These are phyloP conservation scores for Holtermanniella nyarrowii DNA, from an alignment of 768 basidiomycete species.

Conservation along the genomic window DNA sequence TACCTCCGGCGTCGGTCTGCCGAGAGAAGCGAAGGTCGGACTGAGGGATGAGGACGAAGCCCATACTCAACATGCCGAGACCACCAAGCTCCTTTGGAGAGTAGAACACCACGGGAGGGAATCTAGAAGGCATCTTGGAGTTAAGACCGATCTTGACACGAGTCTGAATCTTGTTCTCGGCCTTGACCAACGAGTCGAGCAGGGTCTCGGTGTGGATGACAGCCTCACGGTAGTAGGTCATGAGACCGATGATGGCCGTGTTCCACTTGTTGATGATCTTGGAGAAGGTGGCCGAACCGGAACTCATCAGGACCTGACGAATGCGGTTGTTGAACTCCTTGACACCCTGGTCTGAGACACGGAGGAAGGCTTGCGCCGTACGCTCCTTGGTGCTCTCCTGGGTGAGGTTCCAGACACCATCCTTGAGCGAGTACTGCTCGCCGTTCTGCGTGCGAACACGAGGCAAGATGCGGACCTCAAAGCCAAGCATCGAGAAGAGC, in stretches of 20 bases:
- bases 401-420: slow-evolving; percentile 91
- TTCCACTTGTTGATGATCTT: slow-evolving; percentile 64
- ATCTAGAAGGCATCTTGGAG: slow-evolving; percentile 98
- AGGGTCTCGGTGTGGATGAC: slow-evolving; percentile 96
- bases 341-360: slow-evolving; percentile 94
- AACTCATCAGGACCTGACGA: slow-evolving; percentile 87
- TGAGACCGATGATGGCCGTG: slow-evolving; percentile 84
- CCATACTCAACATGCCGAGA: slow-evolving; percentile 98
- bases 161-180: slow-evolving; percentile 99
- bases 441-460: slow-evolving; percentile 92
- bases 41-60: slow-evolving; percentile 95
- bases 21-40: slow-evolving; percentile 96
- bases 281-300: slow-evolving; percentile 94
- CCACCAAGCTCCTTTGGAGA: slow-evolving; percentile 97
- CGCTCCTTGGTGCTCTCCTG: slow-evolving; percentile 96
- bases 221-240: slow-evolving; percentile 97
- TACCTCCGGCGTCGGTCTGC: slow-evolving; percentile 93
- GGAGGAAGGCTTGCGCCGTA: slow-evolving; percentile 93
- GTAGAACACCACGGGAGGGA: slow-evolving; percentile 76
- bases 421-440: slow-evolving; percentile 93
- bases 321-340: slow-evolving; percentile 98
- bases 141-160: slow-evolving; percentile 99
- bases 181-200: slow-evolving; percentile 90
- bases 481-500: slow-evolving; percentile 97
- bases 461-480: slow-evolving; percentile 93